Conservation (phyloP, 1,284 basidiomycete species). For the Boletus coffeatus region DNA sequence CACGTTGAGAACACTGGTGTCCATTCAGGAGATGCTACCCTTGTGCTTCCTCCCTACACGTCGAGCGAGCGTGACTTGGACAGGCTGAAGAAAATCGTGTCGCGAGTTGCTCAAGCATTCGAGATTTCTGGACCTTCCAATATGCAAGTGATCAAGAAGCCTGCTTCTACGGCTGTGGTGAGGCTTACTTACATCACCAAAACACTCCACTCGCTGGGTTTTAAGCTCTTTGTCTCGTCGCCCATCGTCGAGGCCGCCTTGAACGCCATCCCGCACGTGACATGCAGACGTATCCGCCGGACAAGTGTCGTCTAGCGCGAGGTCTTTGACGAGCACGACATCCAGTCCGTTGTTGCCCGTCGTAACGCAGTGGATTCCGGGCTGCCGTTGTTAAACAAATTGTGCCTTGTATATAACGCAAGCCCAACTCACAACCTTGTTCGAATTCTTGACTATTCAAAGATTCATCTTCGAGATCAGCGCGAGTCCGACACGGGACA, state of each 20-base stretch:
- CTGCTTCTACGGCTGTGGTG: conserved; percentile 42
- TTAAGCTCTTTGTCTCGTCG: too few relatives aligned
- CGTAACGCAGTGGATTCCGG: conserved; percentile 93
- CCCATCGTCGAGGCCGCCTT: conserved; percentile 72
- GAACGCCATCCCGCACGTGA: conserved; percentile 75
- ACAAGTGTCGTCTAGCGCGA: conserved; percentile 73
- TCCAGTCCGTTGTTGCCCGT: conserved; percentile 89
- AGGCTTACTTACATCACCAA: conserved; percentile 23
- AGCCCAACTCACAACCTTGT: too few relatives aligned
- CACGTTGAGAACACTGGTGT: conserved; percentile 99
- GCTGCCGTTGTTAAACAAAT: conserved; percentile 84
- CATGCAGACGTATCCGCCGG: conserved; percentile 77
- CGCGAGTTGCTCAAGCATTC: conserved; percentile 93
- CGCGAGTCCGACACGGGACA: too few relatives aligned
- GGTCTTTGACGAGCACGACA: conserved; percentile 92
- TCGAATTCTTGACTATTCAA: too few relatives aligned
- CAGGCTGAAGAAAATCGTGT: conserved; percentile 88
- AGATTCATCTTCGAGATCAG: too few relatives aligned
- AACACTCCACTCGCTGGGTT: too few relatives aligned
- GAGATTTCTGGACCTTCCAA: conserved; percentile 98
- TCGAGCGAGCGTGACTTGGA: conserved; percentile 73
- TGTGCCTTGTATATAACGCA: conserved; percentile 32
- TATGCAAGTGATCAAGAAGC: conserved; percentile 98
- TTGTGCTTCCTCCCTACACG: conserved; percentile 96
- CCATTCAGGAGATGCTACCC: conserved; percentile 97